These are phyloP conservation scores for Citropsis articulata DNA, from an alignment of 345 rosid genomes.

Conservation along the genomic window DNA sequence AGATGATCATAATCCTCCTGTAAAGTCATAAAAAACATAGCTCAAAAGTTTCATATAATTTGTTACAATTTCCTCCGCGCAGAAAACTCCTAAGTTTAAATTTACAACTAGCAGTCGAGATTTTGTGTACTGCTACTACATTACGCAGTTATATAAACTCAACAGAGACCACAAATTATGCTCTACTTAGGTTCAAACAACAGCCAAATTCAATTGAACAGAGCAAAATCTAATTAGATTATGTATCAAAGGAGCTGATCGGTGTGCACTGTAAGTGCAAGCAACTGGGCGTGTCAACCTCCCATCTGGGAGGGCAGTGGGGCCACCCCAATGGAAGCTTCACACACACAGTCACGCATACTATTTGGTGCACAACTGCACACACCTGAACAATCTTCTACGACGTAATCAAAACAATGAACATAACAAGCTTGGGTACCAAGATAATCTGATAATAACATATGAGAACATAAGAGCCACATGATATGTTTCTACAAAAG, in stretches of 20 bases:
- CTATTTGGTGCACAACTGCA: too few species aligned
- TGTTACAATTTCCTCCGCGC: neutral
- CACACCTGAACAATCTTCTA: too few species aligned
- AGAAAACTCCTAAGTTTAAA: neutral
- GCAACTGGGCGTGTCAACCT: too few species aligned
- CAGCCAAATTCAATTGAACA: neutral
- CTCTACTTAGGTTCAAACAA: neutral
- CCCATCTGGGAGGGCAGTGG: too few species aligned
- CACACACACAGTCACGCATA: too few species aligned
- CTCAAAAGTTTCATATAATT: neutral
- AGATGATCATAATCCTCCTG: neutral
- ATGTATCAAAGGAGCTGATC: neutral
- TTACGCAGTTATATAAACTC: neutral
- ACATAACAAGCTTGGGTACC: neutral
- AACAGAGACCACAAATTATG: neutral
- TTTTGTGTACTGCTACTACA: neutral
- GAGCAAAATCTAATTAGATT: neutral
- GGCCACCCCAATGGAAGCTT: too few species aligned
- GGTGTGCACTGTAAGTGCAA: too few species aligned
- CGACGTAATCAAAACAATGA: neutral
- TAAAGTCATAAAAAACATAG: neutral
- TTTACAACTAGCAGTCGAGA: too few species aligned
- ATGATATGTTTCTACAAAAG: conserved; percentile 26
- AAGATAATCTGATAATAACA: conserved; percentile 10
- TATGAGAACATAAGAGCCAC: conserved; percentile 16